Evolutionary conservation across 768 basidiomycete species (phyloP), one percentile per base, ranked within the genome.

Genomic region (Pulveroboletus ravenelii): DNA sequence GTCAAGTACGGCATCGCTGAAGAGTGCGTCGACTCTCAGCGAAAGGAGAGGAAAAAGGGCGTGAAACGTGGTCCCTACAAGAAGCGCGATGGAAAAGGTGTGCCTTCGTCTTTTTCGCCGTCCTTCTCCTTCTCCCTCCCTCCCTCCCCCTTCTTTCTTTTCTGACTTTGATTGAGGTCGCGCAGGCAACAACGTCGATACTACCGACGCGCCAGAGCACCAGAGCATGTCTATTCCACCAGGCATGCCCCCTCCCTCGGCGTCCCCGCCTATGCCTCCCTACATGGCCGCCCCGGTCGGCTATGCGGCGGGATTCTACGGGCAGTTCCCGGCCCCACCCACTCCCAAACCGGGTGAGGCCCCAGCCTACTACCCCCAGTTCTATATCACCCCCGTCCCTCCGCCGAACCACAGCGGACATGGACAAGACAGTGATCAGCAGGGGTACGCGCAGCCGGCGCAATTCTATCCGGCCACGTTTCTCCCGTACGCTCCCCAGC

Each of bases 61-160:
- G 78, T 89, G 59, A 91, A 89, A 75, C 74, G 88, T 63, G 88
- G 88, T 40, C 89, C 89, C 70, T 91, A 91, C 85, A 90, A 90
- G 89, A 91, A 90, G 82, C 87, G 87, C 82, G 87, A 89, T 87
- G 83, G 81, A 79, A 88, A 85, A 79, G 80, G 87, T 89, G 65
- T 70, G 83, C 70, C 55, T 65, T 56, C 45, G 64, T 62, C 65
- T 58, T 68, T 68, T 58, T 61, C 45, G 51, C 54, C 55, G 42
- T 54, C 50, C 25, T 51, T 8, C 20, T 6, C 38, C 37, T 10
- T 47, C 46, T 44, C 25, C 23, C 38, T 23, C 47, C 25, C 31
- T 9, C 34, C 43, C 44, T 12, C 34, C 43, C 41, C 23, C 17
- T 43, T 37, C 53, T 51, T 53, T 64, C 60, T 50, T 68, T 65